phyloP scores from a whole-genome alignment of 768 basidiomycete species.

The Pleurotus giganteus region DNA sequence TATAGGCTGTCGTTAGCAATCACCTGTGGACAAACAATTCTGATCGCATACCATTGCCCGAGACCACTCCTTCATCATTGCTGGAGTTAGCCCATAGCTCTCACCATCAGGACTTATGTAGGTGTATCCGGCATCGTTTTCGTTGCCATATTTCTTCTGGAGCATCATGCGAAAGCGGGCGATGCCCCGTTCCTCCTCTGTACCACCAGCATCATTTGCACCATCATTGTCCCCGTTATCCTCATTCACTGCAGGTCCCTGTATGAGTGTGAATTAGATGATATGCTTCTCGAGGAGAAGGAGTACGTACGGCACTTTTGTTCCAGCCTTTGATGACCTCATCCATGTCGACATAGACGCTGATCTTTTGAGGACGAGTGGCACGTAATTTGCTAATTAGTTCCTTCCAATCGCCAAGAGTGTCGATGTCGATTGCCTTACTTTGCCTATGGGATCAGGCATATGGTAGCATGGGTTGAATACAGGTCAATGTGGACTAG shows the following conservation, averaged over 20 bases:
- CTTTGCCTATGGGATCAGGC: background rate
- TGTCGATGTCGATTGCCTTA: background rate
- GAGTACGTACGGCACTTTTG: background rate
- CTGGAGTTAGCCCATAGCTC: constrained; percentile 11
- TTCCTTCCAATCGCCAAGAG: background rate
- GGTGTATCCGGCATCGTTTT: constrained; percentile 12
- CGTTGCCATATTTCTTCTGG: constrained; percentile 15
- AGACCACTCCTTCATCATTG: constrained; percentile 17
- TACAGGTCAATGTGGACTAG: background rate
- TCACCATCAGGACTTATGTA: constrained; percentile 10
- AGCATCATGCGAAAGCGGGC: constrained; percentile 11
- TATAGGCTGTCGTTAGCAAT: background rate
- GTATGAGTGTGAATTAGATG: background rate
- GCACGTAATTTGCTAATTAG: background rate
- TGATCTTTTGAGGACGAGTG: background rate
- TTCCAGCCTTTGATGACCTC: background rate
- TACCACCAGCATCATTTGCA: constrained; percentile 9
- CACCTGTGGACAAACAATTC: background rate
- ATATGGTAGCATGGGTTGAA: background rate
- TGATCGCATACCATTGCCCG: constrained; percentile 12
- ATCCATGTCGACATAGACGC: background rate
- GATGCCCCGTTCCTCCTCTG: constrained; percentile 12
- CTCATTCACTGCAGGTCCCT: no score
- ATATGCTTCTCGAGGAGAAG: background rate
- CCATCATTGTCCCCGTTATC: background rate